Evolutionary conservation across 2,329 filamentous ascomycete genomes (phyloP).

Genomic region (Colletotrichum camelliae): DNA sequence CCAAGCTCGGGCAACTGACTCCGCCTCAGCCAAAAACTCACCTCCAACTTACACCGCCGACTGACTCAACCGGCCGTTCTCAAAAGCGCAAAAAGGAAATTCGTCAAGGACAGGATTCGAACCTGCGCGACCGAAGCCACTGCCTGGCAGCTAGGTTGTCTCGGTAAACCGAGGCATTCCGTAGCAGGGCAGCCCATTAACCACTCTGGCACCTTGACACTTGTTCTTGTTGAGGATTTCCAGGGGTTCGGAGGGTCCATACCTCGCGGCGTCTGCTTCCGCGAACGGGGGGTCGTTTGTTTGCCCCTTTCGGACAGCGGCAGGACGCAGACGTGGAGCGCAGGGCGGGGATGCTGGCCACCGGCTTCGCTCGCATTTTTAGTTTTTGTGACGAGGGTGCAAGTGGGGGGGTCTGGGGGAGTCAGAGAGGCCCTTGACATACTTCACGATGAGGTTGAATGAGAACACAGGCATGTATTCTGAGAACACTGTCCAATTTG

Average conservation of each 20-base stretch:
- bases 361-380: neutral
- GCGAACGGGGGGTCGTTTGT: neutral
- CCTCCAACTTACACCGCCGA: neutral
- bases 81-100: neutral
- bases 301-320: conserved; percentile 3
- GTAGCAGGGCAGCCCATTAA: conserved; percentile 24
- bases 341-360: neutral
- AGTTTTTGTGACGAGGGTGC: neutral
- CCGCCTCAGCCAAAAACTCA: neutral
- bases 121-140: conserved; percentile 23
- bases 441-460: conserved; percentile 47
- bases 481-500: neutral
- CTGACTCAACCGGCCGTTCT: neutral
- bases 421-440: neutral
- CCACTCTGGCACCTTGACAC: conserved; percentile 21
- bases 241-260: neutral
- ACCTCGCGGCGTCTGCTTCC: neutral
- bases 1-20: neutral
- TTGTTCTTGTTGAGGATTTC: neutral
- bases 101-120: conserved; percentile 22
- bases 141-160: too few species aligned
- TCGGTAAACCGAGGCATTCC: too few species aligned
- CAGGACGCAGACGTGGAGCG: conserved; percentile 9
- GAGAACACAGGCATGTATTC: conserved; percentile 43
- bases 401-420: neutral